Evolutionary conservation across 495 filamentous ascomycete species (phyloP), one percentile per base, ranked within the genome.

Genomic region (Xylaria nigripes): DNA sequence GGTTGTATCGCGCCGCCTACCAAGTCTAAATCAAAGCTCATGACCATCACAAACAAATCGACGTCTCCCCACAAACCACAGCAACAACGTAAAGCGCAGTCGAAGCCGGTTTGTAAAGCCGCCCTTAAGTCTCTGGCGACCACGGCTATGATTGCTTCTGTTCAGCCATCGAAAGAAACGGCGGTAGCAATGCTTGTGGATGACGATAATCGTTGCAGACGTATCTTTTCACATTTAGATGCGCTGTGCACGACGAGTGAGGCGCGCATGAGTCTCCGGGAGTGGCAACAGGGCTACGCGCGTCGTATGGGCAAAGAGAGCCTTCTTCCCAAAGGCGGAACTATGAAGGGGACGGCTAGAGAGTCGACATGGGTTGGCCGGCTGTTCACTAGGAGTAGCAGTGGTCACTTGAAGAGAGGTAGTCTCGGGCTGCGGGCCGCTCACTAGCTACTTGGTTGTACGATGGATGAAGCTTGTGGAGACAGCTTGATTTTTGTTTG

Each of bases 191-290:
- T 48, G 15, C 62, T 72, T 22, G 61, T 64, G 8, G 66, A 78
- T 50, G 68, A 75, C 1, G 70, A 72, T 0, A 63, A 60, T 21
- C 76, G 74, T 18, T 60, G 62, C 30, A 68, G 70, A 2, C 74
- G 76, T 36, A 74, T 78, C 5, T 78, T 82, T 57, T 47, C 61
- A 23, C 65, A 75, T 25, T 63, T 85, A 1, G 68, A 76, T 15
- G 59, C 63, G 0, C 48, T 73, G 0, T 85, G 81, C 60, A 48
- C 51, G 29, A 82, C 76, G 0, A 64, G 68, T 4, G 74, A 76
- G 36, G 79, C 81, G 16, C 71, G 66, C 19, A 42, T 43, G 2
- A 81, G 78, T 36, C 58, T 85, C 29, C 65, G 62, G 21, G 51
- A 49, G 9, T 83, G 73, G 65, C 76, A 75, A 51, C 61, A 72